phyloP scores from a whole-genome alignment of 179 eudicot genomes.

The Vitellaria paradoxa region DNA sequence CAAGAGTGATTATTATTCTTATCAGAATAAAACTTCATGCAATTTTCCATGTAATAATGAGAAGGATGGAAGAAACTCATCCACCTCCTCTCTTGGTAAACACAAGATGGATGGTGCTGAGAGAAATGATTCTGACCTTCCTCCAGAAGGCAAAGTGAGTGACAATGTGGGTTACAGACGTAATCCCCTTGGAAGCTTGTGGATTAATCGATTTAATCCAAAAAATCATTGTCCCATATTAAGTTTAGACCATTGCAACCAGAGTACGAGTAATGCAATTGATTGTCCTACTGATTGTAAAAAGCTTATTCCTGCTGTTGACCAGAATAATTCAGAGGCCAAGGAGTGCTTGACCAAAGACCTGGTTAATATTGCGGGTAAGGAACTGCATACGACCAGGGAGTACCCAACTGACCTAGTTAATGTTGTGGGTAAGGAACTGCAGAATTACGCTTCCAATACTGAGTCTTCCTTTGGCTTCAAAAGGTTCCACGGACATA shows the following conservation, averaged over 20 bases:
- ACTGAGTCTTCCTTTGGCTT: slow-evolving; percentile 15
- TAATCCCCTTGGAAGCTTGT: slow-evolving; percentile 31
- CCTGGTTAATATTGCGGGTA: no score
- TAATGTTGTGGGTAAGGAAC: slow-evolving; percentile 7
- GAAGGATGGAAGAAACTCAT: slow-evolving; percentile 15
- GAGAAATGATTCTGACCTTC: slow-evolving; percentile 7
- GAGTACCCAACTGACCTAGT: neutral
- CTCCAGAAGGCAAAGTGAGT: slow-evolving; percentile 14
- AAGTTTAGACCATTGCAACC: slow-evolving; percentile 16
- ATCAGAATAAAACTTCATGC: slow-evolving; percentile 9
- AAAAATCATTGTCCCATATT: slow-evolving; percentile 20
- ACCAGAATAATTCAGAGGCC: slow-evolving; percentile 14
- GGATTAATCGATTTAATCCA: slow-evolving; percentile 47
- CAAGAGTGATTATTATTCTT: neutral
- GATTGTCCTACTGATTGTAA: slow-evolving; percentile 9
- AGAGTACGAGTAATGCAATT: neutral
- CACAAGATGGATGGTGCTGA: slow-evolving; percentile 9
- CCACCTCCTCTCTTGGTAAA: slow-evolving; percentile 21
- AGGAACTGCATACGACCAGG: no score
- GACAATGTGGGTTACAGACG: slow-evolving; percentile 6
- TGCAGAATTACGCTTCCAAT: slow-evolving; percentile 6
- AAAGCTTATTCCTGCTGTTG: neutral
- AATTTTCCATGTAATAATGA: neutral
- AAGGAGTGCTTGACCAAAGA: slow-evolving; percentile 17
- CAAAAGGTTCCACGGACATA: slow-evolving; percentile 14